A percentile compares a stretch with the other conserved stretches of the same genome.
Conservation (phyloP, 768 basidiomycete genomes). For the Tricholoma matsutake region DNA sequence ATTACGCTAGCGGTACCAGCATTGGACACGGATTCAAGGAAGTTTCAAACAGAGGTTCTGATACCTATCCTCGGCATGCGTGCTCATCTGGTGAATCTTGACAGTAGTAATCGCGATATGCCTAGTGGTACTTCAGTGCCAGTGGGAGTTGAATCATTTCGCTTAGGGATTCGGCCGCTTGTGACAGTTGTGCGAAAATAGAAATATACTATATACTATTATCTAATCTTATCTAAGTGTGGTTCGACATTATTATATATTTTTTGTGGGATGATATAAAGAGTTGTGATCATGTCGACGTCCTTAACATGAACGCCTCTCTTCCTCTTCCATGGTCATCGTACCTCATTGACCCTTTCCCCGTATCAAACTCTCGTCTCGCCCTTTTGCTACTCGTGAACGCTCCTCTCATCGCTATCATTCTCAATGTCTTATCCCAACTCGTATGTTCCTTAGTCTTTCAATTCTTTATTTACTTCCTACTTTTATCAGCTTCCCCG, state of each 20-base stretch:
- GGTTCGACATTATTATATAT: not conserved
- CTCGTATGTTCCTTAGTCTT: constrained; percentile 49
- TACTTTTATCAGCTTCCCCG: constrained; percentile 53
- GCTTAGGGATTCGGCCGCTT: not conserved
- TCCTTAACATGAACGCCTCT: constrained; percentile 31
- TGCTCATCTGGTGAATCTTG: not conserved
- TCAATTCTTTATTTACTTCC: not conserved
- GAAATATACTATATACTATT: not conserved
- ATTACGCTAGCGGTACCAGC: not conserved
- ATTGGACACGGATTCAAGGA: not conserved
- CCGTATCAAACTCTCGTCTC: constrained; percentile 34
- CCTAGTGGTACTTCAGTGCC: not conserved
- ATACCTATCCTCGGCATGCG: constrained; percentile 6
- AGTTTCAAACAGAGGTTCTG: constrained; percentile 6
- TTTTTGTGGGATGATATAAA: not conserved
- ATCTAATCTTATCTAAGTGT: not conserved
- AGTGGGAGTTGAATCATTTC: not conserved
- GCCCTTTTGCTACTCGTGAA: constrained; percentile 55
- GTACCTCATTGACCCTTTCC: constrained; percentile 37
- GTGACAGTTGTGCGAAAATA: not conserved
- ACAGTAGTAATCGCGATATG: not conserved
- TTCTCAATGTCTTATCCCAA: constrained; percentile 77
- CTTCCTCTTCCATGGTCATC: constrained; percentile 41
- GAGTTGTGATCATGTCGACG: not conserved
- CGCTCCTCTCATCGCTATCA: constrained; percentile 61